Conservation (phyloP, 225 moss, liverwort and hornwort genomes). For the Physcomitrellopsis africana region DNA sequence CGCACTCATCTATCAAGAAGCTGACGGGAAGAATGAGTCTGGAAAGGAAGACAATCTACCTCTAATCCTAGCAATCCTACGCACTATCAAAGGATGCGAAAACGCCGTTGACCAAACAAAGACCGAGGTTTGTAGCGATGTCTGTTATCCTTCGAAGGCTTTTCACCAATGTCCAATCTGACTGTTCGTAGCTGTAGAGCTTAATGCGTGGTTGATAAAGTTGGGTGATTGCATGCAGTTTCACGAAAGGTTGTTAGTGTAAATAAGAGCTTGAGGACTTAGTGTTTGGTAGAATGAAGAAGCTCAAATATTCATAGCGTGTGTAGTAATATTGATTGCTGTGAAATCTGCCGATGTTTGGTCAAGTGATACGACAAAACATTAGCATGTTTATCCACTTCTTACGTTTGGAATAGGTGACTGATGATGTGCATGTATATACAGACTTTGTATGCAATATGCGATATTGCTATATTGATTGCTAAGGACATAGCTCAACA, state of each 20-base stretch:
- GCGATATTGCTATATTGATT: constrained; percentile 83
- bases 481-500: constrained; percentile 80
- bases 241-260: too few species aligned
- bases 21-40: constrained; percentile 64
- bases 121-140: constrained; percentile 58
- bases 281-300: constrained; percentile 9
- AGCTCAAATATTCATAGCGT: constrained; percentile 17
- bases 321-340: neutral
- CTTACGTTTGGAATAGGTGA: too few species aligned
- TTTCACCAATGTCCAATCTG: neutral
- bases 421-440: constrained; percentile 5
- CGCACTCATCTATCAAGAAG: constrained; percentile 83
- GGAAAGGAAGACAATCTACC: constrained; percentile 85
- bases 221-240: constrained; percentile 14
- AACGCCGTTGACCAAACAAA: constrained; percentile 72
- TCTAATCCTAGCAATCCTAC: constrained; percentile 83
- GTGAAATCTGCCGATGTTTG: constrained; percentile 14
- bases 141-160: constrained; percentile 12
- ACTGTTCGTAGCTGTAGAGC: neutral
- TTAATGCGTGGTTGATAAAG: neutral
- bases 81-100: constrained; percentile 74
- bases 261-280: neutral
- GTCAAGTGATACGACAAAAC: neutral
- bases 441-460: constrained; percentile 71
- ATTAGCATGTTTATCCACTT: neutral